A percentile compares a stretch with the other conserved stretches of the same genome.
Conservation (phyloP, 2,329 filamentous ascomycete genomes). For the Xylaria sp. region DNA sequence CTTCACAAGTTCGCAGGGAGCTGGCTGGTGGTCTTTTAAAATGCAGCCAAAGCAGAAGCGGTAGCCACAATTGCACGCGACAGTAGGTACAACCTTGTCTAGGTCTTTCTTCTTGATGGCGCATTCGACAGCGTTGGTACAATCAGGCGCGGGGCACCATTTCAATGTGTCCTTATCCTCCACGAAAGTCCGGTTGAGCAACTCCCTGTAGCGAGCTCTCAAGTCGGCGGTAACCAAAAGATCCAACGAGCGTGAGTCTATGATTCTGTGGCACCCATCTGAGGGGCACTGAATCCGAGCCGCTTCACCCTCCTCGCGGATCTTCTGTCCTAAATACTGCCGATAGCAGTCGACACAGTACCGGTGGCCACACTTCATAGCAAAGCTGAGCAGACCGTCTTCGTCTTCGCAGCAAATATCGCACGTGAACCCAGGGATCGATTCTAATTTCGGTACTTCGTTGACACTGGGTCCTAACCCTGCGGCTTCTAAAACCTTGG, state of each 20-base stretch:
- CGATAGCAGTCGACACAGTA: slow-evolving; percentile 94
- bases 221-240: slow-evolving; percentile 73
- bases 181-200: slow-evolving; percentile 94
- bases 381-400: slow-evolving; percentile 80
- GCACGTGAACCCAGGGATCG: slow-evolving; percentile 82
- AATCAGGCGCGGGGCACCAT: slow-evolving; percentile 99
- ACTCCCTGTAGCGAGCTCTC: slow-evolving; percentile 76
- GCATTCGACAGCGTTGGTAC: slow-evolving; percentile 91
- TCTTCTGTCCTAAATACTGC: slow-evolving; percentile 92
- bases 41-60: slow-evolving; percentile 97
- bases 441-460: slow-evolving; percentile 73
- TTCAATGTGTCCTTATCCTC: slow-evolving; percentile 96
- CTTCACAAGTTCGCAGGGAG: slow-evolving; percentile 91
- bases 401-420: slow-evolving; percentile 97
- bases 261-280: slow-evolving; percentile 86
- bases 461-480: slow-evolving; percentile 77
- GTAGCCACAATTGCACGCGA: slow-evolving; percentile 84
- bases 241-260: slow-evolving; percentile 89
- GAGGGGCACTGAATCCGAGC: slow-evolving; percentile 94
- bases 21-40: slow-evolving; percentile 89
- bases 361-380: slow-evolving; percentile 93
- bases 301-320: slow-evolving; percentile 93
- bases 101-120: slow-evolving; percentile 88
- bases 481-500: slow-evolving; percentile 83
- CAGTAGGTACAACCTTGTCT: slow-evolving; percentile 85